Evolutionary conservation across 225 moss, liverwort and hornwort genomes (phyloP).

Genomic region (Bryoerythrophyllum caledonicum): DNA sequence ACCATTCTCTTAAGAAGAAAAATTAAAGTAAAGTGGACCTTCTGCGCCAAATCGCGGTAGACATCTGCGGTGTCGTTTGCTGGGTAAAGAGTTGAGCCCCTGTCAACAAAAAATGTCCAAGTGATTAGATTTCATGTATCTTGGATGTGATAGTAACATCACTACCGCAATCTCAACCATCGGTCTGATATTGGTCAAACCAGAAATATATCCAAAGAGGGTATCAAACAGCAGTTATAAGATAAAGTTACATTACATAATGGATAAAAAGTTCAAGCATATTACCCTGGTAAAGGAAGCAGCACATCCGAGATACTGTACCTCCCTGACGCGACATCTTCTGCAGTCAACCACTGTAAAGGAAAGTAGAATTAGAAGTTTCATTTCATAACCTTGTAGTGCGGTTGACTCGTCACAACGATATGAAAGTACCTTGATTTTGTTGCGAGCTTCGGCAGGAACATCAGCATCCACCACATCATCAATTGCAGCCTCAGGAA

Average conservation of each 20-base stretch:
- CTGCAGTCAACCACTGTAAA: constrained; percentile 70
- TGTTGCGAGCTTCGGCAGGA: constrained; percentile 51
- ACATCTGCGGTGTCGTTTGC: constrained; percentile 71
- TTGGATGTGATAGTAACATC: constrained; percentile 1
- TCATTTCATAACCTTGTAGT: not conserved
- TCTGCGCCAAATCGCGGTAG: constrained; percentile 68
- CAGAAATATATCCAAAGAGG: not conserved
- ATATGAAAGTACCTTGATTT: constrained; percentile 72
- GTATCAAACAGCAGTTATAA: constrained; percentile 8
- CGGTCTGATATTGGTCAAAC: constrained; percentile 17
- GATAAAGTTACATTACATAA: not conserved
- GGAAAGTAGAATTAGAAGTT: not conserved
- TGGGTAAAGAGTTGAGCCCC: constrained; percentile 77
- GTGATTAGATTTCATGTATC: constrained; percentile 6
- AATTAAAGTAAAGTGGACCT: constrained; percentile 47
- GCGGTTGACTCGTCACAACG: not conserved
- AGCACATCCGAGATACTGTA: constrained; percentile 81
- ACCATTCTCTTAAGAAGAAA: constrained; percentile 6
- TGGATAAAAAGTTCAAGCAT: constrained; percentile 19
- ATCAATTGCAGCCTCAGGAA: constrained; percentile 48
- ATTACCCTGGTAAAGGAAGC: constrained; percentile 92
- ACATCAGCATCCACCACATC: constrained; percentile 62
- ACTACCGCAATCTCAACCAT: constrained; percentile 12
- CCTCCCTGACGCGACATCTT: constrained; percentile 67
- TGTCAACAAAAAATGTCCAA: constrained; percentile 29